Evolutionary conservation across 108 stramenopile species (phyloP).

Genomic region (Thalassiosira profunda): DNA sequence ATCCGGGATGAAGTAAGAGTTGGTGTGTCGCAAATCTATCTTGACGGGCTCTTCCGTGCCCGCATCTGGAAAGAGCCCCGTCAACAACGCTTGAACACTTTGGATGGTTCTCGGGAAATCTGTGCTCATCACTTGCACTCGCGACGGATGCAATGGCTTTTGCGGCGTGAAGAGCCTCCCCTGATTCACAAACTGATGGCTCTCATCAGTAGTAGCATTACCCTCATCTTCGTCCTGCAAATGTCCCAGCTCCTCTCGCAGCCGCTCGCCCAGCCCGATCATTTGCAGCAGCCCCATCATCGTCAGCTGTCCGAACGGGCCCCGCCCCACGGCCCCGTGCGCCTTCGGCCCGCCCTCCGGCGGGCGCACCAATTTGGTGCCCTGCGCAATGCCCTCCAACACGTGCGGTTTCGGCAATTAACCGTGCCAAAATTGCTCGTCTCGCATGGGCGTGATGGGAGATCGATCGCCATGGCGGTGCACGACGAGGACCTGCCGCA

Average conservation of each 20-base stretch:
- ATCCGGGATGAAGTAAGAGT: constrained; percentile 76
- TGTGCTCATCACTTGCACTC: constrained; percentile 65
- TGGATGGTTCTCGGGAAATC: constrained; percentile 86
- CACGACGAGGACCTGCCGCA: constrained; percentile 63
- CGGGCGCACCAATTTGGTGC: constrained; percentile 43
- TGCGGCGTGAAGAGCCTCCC: constrained; percentile 29
- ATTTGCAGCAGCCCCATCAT: constrained; percentile 79
- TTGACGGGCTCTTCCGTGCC: constrained; percentile 16
- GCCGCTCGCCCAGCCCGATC: constrained; percentile 65
- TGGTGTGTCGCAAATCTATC: constrained; percentile 76
- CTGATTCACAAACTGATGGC: constrained; percentile 8
- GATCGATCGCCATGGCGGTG: constrained; percentile 88
- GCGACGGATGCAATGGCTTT: constrained; percentile 46
- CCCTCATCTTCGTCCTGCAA: constrained; percentile 1
- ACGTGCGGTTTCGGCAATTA: constrained; percentile 54
- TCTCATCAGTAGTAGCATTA: constrained; percentile 4
- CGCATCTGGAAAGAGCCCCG: constrained; percentile 70
- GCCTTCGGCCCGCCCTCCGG: background rate
- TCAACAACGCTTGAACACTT: constrained; percentile 75
- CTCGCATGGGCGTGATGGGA: constrained; percentile 78
- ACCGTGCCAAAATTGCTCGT: constrained; percentile 68
- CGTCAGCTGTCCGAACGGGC: constrained; percentile 83
- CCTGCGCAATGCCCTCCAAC: constrained; percentile 50
- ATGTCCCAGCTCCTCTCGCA: constrained; percentile 59
- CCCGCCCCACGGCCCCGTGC: constrained; percentile 64